Percentiles rank a stretch among this genome's conserved stretches.
These are phyloP conservation scores for Yarrowia galli DNA, from an alignment of 1,139 yeast species.

Conservation along the genomic window DNA sequence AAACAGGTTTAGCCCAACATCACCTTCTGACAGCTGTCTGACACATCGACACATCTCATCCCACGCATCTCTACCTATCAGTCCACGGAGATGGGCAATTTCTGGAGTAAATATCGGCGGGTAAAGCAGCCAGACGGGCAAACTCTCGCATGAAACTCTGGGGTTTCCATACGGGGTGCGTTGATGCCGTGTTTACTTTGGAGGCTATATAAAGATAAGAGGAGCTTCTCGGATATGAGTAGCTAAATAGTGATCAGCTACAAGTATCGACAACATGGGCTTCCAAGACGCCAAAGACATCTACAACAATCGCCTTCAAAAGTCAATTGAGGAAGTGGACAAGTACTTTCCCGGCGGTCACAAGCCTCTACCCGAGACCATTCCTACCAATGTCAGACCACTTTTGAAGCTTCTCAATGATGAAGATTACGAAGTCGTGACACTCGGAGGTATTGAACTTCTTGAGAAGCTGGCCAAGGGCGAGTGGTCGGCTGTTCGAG, in stretches of 20 bases:
- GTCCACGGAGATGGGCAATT: not conserved
- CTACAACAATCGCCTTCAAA: conserved; percentile 23
- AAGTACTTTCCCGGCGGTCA: conserved; percentile 22
- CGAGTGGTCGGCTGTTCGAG: conserved; percentile 55
- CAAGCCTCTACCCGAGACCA: conserved; percentile 6
- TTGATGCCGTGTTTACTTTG: not conserved
- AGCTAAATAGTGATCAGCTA: no score
- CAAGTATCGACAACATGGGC: not conserved
- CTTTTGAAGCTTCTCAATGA: conserved; percentile 19
- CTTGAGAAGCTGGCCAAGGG: conserved; percentile 55
- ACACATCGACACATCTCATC: no score
- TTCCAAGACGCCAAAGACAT: conserved; percentile 14
- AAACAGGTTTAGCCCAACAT: no score
- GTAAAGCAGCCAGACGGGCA: not conserved
- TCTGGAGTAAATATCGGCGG: not conserved
- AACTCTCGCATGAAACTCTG: conserved; percentile 1
- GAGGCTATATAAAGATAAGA: conserved; percentile 12
- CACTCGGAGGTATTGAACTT: conserved; percentile 48
- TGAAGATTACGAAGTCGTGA: conserved; percentile 47
- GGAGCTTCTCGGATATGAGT: not conserved
- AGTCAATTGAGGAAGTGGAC: conserved; percentile 19
- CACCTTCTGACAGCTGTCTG: no score
- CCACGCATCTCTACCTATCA: not conserved
- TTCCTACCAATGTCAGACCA: conserved; percentile 19
- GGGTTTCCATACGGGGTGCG: not conserved